phyloP scores from a whole-genome alignment of 305 asterid genomes.

The Fraxinus nigra region DNA sequence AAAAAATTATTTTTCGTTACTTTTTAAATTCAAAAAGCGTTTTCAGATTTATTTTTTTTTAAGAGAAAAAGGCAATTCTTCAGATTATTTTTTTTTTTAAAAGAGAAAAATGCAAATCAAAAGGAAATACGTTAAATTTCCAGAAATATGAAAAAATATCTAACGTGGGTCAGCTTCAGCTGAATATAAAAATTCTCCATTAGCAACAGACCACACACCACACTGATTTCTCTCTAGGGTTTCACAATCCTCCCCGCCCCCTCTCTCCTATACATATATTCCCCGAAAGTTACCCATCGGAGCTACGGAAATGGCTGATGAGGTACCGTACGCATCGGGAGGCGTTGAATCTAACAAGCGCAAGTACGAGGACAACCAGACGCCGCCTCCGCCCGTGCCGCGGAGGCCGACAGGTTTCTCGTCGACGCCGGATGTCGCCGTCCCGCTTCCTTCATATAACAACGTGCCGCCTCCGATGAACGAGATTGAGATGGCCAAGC shows the following conservation, averaged over 20 bases:
- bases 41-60: background rate
- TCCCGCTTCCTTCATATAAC: conserved; percentile 47
- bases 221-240: conserved; percentile 23
- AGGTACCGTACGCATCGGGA: conserved; percentile 32
- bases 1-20: background rate
- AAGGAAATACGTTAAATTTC: background rate
- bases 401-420: conserved; percentile 69
- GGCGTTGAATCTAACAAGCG: conserved; percentile 27
- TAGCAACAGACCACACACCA: background rate
- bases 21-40: background rate
- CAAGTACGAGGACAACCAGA: conserved; percentile 68
- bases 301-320: conserved; percentile 39
- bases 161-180: background rate
- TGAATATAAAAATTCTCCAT: background rate
- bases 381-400: conserved; percentile 39
- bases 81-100: too few relatives aligned
- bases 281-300: background rate
- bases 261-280: background rate
- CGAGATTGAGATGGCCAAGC: conserved; percentile 84
- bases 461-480: conserved; percentile 72
- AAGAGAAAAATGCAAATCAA: background rate
- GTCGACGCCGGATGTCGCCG: conserved; percentile 42
- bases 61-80: background rate
- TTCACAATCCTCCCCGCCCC: background rate
- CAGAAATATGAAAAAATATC: background rate